Percentiles rank a stretch among this genome's conserved stretches.
Conservation (phyloP, 2,329 filamentous ascomycete species). For the Diaporthe sp. region DNA sequence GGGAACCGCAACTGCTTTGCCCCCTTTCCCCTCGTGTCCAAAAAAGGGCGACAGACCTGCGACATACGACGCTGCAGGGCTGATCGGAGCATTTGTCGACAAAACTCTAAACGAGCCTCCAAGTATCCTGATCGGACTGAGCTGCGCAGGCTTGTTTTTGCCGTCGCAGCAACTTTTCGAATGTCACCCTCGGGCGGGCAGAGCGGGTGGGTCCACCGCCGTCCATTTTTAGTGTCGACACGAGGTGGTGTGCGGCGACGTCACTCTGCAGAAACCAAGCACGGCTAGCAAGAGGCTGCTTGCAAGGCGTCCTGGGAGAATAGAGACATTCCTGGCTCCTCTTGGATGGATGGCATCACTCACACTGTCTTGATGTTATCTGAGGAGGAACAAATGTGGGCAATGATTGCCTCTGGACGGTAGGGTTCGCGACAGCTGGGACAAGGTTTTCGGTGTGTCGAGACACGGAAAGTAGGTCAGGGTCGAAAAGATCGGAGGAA, state of each 20-base stretch:
- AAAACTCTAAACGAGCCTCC: conserved; percentile 31
- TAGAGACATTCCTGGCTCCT: no score
- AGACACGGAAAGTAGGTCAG: background rate
- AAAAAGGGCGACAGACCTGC: background rate
- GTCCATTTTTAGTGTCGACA: conserved; percentile 27
- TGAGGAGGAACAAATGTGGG: background rate
- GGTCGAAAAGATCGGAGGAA: background rate
- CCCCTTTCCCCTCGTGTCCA: conserved; percentile 5
- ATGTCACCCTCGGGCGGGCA: conserved; percentile 9
- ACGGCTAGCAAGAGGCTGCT: conserved; percentile 1
- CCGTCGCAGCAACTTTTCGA: background rate
- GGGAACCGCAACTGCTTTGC: background rate
- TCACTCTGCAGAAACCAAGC: conserved; percentile 32
- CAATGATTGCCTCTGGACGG: background rate
- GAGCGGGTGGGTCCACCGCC: background rate
- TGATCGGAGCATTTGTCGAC: background rate
- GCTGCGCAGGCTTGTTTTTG: conserved; percentile 16
- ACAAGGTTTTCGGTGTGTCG: background rate
- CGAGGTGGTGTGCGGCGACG: conserved; percentile 29
- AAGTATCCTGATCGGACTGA: conserved; percentile 6
- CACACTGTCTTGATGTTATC: background rate
- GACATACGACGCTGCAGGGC: conserved; percentile 12
- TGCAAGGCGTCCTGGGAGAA: conserved; percentile 9
- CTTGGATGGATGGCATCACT: background rate
- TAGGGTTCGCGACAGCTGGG: background rate